Evolutionary conservation across 2,329 filamentous ascomycete species (phyloP).

Genomic region (Penicillium thymicola): DNA sequence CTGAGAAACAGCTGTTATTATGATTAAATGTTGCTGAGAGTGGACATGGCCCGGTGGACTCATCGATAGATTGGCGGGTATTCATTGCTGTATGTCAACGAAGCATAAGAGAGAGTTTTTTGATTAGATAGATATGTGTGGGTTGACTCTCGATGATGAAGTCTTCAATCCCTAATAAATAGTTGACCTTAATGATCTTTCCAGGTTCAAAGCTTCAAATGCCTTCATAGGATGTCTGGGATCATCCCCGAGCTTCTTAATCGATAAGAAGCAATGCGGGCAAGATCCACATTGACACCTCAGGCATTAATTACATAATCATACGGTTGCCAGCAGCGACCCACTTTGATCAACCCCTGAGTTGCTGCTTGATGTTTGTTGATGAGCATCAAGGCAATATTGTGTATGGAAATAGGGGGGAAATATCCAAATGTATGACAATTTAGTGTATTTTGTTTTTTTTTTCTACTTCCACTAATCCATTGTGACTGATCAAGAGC

Average conservation of each 20-base stretch:
- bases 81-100: conserved; percentile 63
- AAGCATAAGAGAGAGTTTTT: conserved; percentile 8
- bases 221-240: background rate
- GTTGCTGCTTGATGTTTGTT: conserved; percentile 3
- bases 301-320: conserved; percentile 16
- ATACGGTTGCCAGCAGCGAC: conserved; percentile 26
- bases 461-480: background rate
- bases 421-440: background rate
- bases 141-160: background rate
- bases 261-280: conserved; percentile 27
- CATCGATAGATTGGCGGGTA: conserved; percentile 80
- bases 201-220: background rate
- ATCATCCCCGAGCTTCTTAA: background rate
- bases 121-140: background rate
- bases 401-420: background rate
- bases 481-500: conserved; percentile 9
- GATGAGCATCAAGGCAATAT: background rate
- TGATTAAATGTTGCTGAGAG: conserved; percentile 83
- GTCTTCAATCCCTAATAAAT: background rate
- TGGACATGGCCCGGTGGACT: conserved; percentile 68
- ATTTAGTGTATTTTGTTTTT: background rate
- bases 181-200: background rate
- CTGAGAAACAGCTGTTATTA: conserved; percentile 79
- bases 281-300: conserved; percentile 18
- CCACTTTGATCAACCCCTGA: conserved; percentile 28